These are phyloP conservation scores for Leishmania mexicana DNA, from an alignment of 208 protist species.

Conservation along the genomic window DNA sequence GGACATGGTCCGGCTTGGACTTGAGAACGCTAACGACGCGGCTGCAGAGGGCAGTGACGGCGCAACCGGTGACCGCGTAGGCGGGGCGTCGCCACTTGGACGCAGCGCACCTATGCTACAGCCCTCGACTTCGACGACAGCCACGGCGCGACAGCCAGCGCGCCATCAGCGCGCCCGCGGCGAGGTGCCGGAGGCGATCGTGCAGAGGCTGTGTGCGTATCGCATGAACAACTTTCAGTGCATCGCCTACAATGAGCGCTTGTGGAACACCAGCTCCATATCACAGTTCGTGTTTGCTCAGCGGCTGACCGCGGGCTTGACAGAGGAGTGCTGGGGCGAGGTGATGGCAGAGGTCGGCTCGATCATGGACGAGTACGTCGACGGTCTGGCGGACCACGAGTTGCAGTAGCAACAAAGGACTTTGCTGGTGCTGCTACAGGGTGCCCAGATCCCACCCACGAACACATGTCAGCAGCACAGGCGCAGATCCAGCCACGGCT, in stretches of 20 bases:
- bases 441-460: background rate
- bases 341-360: slow-evolving; percentile 75
- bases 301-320: slow-evolving; percentile 68
- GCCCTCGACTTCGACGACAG: background rate
- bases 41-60: slow-evolving; percentile 4
- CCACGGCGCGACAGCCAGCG: background rate
- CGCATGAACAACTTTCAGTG: slow-evolving; percentile 74
- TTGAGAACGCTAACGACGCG: background rate
- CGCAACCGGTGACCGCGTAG: background rate
- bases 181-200: slow-evolving; percentile 57
- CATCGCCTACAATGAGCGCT: slow-evolving; percentile 82
- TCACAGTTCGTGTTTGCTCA: slow-evolving; percentile 88
- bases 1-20: slow-evolving; percentile 43
- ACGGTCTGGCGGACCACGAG: slow-evolving; percentile 83
- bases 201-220: slow-evolving; percentile 69
- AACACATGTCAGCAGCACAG: background rate
- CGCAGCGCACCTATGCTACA: background rate
- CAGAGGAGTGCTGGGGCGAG: slow-evolving; percentile 78
- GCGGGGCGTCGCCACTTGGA: background rate
- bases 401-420: slow-evolving; percentile 46
- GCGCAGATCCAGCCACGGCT: background rate
- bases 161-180: slow-evolving; percentile 39
- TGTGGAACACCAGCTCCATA: slow-evolving; percentile 82
- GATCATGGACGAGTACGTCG: slow-evolving; percentile 89
- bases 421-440: background rate